These are phyloP conservation scores for Fusarium continuum DNA, from an alignment of 2,329 filamentous ascomycete species.

Conservation along the genomic window DNA sequence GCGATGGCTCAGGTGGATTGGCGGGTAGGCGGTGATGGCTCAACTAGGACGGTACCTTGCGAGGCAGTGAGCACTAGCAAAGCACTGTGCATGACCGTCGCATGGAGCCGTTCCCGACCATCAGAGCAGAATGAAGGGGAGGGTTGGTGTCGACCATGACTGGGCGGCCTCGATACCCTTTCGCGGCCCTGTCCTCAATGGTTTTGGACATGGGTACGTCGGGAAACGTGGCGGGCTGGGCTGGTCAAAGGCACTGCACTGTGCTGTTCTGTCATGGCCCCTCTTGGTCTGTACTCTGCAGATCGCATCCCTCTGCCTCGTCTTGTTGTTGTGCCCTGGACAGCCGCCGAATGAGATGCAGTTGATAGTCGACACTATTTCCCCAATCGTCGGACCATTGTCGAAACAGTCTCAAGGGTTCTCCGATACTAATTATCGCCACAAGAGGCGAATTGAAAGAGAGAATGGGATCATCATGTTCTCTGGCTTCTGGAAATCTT, in stretches of 20 bases:
- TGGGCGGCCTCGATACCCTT: constrained; percentile 36
- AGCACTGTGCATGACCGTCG: constrained; percentile 33
- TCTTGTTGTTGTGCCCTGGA: constrained; percentile 22
- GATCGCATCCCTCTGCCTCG: constrained; percentile 20
- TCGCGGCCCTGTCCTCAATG: constrained; percentile 17
- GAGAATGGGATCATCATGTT: constrained; percentile 11
- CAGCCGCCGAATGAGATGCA: constrained; percentile 29
- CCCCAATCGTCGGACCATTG: constrained; percentile 24
- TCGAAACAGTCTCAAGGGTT: constrained; percentile 8
- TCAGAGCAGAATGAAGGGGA: constrained; percentile 28
- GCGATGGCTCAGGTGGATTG: constrained; percentile 20
- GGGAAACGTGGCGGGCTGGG: constrained; percentile 43
- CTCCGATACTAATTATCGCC: constrained; percentile 14
- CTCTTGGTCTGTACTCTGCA: constrained; percentile 32
- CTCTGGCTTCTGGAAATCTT: constrained; percentile 26
- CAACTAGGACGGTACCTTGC: constrained; percentile 12
- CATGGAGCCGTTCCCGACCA: constrained; percentile 32
- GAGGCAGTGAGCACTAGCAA: constrained; percentile 41
- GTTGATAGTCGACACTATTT: constrained; percentile 22
- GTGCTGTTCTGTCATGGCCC: constrained; percentile 32
- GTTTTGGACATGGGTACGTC: constrained; percentile 35
- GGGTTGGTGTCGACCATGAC: constrained; percentile 38
- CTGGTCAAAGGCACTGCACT: constrained; percentile 29
- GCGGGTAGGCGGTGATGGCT: constrained; percentile 27
- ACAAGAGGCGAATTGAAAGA: constrained; percentile 25